Evolutionary conservation across 106 monocot genomes (phyloP).

Genomic region (Posidonia australis): DNA sequence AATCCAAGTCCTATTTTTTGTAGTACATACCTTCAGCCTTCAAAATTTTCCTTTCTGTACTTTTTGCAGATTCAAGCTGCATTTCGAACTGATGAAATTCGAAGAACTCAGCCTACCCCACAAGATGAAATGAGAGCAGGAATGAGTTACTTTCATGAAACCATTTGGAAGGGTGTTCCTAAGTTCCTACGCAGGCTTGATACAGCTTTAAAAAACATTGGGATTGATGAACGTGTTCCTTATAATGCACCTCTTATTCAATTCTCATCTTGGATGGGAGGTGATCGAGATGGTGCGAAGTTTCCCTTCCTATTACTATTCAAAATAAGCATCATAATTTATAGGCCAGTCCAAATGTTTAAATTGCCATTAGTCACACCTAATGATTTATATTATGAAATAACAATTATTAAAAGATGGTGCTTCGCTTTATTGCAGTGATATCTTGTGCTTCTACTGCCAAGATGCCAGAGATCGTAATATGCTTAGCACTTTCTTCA

Average conservation of each 20-base stretch:
- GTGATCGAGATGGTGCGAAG: slow-evolving; percentile 91
- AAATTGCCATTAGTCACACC: not conserved
- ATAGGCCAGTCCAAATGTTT: too few species aligned
- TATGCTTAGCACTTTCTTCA: too few species aligned
- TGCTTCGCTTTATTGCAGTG: too few species aligned
- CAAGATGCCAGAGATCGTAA: too few species aligned
- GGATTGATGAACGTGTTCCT: slow-evolving; percentile 86
- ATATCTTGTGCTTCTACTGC: too few species aligned
- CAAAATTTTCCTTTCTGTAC: not conserved
- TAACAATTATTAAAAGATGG: too few species aligned
- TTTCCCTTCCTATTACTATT: not conserved
- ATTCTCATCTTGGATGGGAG: slow-evolving; percentile 99
- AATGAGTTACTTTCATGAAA: slow-evolving; percentile 99
- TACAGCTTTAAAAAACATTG: slow-evolving; percentile 91
- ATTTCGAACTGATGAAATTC: slow-evolving; percentile 97
- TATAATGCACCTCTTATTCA: slow-evolving; percentile 99
- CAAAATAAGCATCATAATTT: not conserved
- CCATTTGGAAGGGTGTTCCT: slow-evolving; percentile 99
- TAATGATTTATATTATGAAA: too few species aligned
- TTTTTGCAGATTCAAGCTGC: slow-evolving; percentile 91
- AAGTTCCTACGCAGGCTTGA: slow-evolving; percentile 92
- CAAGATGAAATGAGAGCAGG: slow-evolving; percentile 99
- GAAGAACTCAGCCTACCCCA: slow-evolving; percentile 90
- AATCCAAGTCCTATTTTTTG: not conserved
- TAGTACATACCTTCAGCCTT: not conserved